phyloP scores from a whole-genome alignment of 768 basidiomycete species.

The Epithele typhae region DNA sequence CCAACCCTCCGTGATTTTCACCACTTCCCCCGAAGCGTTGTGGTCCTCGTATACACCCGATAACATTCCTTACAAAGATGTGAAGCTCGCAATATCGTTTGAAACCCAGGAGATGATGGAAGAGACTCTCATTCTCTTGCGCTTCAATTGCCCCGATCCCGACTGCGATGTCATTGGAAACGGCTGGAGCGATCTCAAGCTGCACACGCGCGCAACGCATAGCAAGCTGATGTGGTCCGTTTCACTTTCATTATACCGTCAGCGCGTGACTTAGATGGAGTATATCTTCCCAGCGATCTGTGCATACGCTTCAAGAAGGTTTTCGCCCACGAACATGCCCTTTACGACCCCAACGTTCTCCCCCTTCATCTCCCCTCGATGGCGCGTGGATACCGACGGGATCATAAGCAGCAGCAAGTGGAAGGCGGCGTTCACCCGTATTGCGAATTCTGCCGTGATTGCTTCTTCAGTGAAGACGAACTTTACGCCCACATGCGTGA shows the following conservation, averaged over 20 bases:
- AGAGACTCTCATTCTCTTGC: constrained; percentile 82
- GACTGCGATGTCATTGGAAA: constrained; percentile 80
- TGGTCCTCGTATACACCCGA: constrained; percentile 59
- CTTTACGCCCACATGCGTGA: constrained; percentile 93
- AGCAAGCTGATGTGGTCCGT: constrained; percentile 77
- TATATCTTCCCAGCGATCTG: constrained; percentile 56
- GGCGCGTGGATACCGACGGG: constrained; percentile 16
- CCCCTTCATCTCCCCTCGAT: constrained; percentile 76
- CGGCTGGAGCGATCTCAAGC: constrained; percentile 87
- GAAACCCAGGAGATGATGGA: constrained; percentile 95
- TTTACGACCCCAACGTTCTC: constrained; percentile 68
- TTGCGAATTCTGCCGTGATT: constrained; percentile 89
- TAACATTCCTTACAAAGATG: constrained; percentile 58
- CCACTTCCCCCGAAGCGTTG: constrained; percentile 52
- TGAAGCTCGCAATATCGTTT: constrained; percentile 75
- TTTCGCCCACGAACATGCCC: constrained; percentile 89
- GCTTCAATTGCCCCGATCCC: constrained; percentile 89
- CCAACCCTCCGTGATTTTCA: constrained; percentile 77
- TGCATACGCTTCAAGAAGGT: constrained; percentile 91
- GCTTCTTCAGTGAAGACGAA: constrained; percentile 91
- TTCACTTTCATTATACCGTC: neutral
- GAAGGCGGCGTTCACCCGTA: constrained; percentile 75
- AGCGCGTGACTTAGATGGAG: too few species aligned
- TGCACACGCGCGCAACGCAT: constrained; percentile 77
- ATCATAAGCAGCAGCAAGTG: constrained; percentile 40